Evolutionary conservation across 2,329 filamentous ascomycete species (phyloP).

Genomic region (Pyrenochaeta sp.): DNA sequence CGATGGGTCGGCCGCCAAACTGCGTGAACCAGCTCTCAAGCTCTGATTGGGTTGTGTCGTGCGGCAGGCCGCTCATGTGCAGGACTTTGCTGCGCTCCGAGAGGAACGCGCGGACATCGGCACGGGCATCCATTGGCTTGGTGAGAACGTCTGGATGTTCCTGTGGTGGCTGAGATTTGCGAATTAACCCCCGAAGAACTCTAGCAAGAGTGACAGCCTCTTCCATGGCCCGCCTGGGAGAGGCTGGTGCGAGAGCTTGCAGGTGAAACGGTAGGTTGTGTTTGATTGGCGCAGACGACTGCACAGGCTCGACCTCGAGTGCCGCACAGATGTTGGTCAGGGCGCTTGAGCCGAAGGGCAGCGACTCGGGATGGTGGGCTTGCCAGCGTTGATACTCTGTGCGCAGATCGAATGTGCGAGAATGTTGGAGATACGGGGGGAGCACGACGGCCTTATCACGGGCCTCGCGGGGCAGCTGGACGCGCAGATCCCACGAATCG

Average conservation of each 20-base stretch:
- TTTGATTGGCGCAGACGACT: conserved; percentile 97
- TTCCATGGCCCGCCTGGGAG: conserved; percentile 95
- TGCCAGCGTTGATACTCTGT: conserved; percentile 99
- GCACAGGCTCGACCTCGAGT: conserved; percentile 95
- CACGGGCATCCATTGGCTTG: conserved; percentile 93
- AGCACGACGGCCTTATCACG: conserved; percentile 98
- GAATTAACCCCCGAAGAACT: conserved; percentile 89
- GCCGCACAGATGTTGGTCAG: conserved; percentile 98
- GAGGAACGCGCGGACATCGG: conserved; percentile 94
- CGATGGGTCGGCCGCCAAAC: conserved; percentile 95
- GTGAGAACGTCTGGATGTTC: conserved; percentile 96
- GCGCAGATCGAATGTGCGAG: conserved; percentile 93
- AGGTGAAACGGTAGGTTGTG: conserved; percentile 98
- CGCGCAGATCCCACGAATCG: conserved; percentile 97
- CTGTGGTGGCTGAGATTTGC: conserved; percentile 92
- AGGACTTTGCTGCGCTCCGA: conserved; percentile 97
- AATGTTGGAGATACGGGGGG: conserved; percentile 96
- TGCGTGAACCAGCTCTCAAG: conserved; percentile 99
- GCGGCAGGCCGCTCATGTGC: conserved; percentile 95
- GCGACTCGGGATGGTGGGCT: conserved; percentile 95
- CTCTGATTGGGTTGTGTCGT: conserved; percentile 98
- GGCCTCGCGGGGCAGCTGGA: conserved; percentile 96
- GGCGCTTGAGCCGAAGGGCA: conserved; percentile 95
- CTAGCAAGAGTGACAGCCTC: conserved; percentile 94
- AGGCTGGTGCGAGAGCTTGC: conserved; percentile 93